A percentile compares a stretch with the other conserved stretches of the same genome.
Conservation (phyloP, 495 filamentous ascomycete genomes). For the Penicillium odoratum region DNA sequence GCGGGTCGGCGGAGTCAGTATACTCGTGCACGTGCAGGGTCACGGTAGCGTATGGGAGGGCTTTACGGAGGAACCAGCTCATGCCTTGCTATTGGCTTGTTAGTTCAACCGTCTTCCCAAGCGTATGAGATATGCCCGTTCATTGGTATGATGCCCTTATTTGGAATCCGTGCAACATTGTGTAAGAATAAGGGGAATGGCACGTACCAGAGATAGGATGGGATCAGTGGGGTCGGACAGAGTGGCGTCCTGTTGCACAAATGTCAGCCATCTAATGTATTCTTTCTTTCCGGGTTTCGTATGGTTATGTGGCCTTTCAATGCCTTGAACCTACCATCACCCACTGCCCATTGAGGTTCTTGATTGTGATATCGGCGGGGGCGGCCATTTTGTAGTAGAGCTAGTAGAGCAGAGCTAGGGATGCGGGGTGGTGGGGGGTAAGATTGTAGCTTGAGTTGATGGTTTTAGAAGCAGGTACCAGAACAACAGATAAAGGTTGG, state of each 20-base stretch:
- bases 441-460: not conserved
- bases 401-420: conserved; percentile 1
- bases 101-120: not conserved
- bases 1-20: conserved; percentile 41
- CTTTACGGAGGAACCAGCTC: conserved; percentile 78
- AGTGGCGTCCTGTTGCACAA: conserved; percentile 67
- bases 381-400: conserved; percentile 70
- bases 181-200: conserved; percentile 8
- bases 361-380: conserved; percentile 68
- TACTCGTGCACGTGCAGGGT: conserved; percentile 70
- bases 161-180: not conserved
- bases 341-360: conserved; percentile 76
- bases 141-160: too few relatives aligned
- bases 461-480: not conserved
- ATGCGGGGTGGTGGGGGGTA: conserved; percentile 11
- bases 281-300: not conserved
- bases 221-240: conserved; percentile 72
- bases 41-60: conserved; percentile 68
- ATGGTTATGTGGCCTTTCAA: not conserved
- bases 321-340: conserved; percentile 59
- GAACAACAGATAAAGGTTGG: not conserved
- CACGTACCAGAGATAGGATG: conserved; percentile 62
- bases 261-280: not conserved
- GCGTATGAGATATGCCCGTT: too few relatives aligned
- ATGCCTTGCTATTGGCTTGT: conserved; percentile 64